Evolutionary conservation across 2,329 filamentous ascomycete species (phyloP).

Genomic region (Scorias spongiosa): DNA sequence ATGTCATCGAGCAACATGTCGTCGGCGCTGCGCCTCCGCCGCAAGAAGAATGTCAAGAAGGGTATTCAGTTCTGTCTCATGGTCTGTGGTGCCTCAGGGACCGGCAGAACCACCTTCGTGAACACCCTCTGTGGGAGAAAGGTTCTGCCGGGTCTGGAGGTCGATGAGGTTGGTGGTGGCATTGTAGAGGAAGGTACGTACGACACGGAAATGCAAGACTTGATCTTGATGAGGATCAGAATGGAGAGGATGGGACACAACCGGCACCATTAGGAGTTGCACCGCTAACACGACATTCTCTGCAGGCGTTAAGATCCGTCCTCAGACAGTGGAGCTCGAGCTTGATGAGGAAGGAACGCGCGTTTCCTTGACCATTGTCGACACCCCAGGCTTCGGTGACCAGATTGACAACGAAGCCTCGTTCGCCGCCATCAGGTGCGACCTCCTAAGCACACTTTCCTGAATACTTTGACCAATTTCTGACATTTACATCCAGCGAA

Average conservation of each 20-base stretch:
- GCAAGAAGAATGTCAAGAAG: constrained; percentile 99
- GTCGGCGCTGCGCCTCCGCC: constrained; percentile 69
- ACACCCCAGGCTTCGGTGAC: constrained; percentile 95
- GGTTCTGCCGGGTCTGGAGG: constrained; percentile 81
- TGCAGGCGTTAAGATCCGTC: constrained; percentile 74
- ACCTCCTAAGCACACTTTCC: too few species aligned
- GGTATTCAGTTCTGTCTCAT: constrained; percentile 99
- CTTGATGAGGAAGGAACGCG: constrained; percentile 96
- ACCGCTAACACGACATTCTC: not conserved
- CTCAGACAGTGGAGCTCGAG: constrained; percentile 89
- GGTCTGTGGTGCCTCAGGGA: constrained; percentile 98
- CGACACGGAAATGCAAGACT: not conserved
- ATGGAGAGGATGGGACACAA: too few species aligned
- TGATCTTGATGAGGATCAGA: too few species aligned
- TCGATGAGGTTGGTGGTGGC: constrained; percentile 74
- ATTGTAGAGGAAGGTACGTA: constrained; percentile 69
- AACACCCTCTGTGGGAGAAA: constrained; percentile 96
- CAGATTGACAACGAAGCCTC: constrained; percentile 94
- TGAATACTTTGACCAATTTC: too few species aligned
- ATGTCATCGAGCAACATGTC: constrained; percentile 19
- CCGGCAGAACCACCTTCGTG: constrained; percentile 96
- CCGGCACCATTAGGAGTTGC: too few species aligned
- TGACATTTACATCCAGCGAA: constrained; percentile 28
- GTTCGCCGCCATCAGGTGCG: constrained; percentile 77
- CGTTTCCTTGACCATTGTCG: constrained; percentile 95